Conservation (phyloP, 129 eudicot species). For the Dittrichia graveolens region DNA sequence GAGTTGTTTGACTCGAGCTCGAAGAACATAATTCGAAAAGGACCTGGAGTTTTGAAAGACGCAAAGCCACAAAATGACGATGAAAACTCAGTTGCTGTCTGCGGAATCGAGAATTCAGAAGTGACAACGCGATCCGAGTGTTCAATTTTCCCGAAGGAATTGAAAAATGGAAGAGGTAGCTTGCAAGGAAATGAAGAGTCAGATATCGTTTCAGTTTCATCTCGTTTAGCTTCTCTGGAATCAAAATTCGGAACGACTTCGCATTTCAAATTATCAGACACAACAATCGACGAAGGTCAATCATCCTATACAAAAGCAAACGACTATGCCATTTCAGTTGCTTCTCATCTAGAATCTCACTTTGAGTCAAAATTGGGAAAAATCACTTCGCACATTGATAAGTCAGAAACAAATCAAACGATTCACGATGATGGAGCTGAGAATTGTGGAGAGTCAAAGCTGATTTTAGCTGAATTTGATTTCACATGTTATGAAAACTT, state of each 20-base stretch:
- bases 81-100: constrained; percentile 18
- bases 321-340: constrained; percentile 36
- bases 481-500: constrained; percentile 73
- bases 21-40: constrained; percentile 35
- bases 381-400: constrained; percentile 16
- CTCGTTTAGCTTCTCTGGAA: constrained; percentile 30
- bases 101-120: constrained; percentile 35
- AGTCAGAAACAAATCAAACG: constrained; percentile 23
- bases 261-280: constrained; percentile 18
- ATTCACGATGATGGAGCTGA: constrained; percentile 33
- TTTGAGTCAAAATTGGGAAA: constrained; percentile 29
- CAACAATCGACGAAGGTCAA: constrained; percentile 32
- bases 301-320: constrained; percentile 23
- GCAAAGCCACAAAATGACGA: constrained; percentile 25
- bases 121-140: constrained; percentile 41
- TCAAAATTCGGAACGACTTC: constrained; percentile 18
- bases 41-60: constrained; percentile 28
- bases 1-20: constrained; percentile 54
- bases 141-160: constrained; percentile 34
- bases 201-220: constrained; percentile 45
- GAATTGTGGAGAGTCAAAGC: constrained; percentile 43
- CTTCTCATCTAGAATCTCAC: constrained; percentile 37
- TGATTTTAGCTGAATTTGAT: constrained; percentile 44
- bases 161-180: constrained; percentile 27
- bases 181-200: constrained; percentile 27